phyloP scores from a whole-genome alignment of 805 yeast genomes.

The Zygosaccharomyces pseudorouxii region DNA sequence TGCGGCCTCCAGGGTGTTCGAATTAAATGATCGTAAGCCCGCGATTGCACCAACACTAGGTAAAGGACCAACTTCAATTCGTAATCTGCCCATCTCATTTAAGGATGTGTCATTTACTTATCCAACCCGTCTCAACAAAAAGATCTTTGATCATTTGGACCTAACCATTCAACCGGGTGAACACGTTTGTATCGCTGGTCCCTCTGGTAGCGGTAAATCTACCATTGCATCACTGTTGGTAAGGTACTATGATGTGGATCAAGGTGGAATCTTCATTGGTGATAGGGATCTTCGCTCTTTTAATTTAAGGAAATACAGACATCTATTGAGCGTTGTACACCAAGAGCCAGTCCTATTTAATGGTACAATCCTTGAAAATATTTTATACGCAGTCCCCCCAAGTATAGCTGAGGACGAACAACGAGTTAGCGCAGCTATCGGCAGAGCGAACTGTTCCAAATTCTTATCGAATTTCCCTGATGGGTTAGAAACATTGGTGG shows the following conservation, averaged over 20 bases:
- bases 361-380: constrained; percentile 80
- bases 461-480: constrained; percentile 76
- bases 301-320: constrained; percentile 68
- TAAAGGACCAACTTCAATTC: constrained; percentile 29
- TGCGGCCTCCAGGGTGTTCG: constrained; percentile 89
- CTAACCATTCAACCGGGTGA: constrained; percentile 71
- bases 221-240: constrained; percentile 75
- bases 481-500: constrained; percentile 75
- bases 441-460: constrained; percentile 64
- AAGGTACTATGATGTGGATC: constrained; percentile 74
- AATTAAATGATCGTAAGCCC: constrained; percentile 74
- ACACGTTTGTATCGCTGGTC: constrained; percentile 91
- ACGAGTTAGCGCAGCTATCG: constrained; percentile 56
- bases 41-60: constrained; percentile 66
- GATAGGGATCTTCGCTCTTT: constrained; percentile 56
- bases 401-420: constrained; percentile 50
- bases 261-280: constrained; percentile 63
- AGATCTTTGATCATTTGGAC: constrained; percentile 57
- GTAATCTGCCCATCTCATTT: constrained; percentile 47
- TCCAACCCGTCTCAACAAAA: constrained; percentile 75
- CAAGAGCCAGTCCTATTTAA: constrained; percentile 89
- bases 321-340: constrained; percentile 80
- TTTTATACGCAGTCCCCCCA: constrained; percentile 61
- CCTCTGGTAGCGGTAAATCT: constrained; percentile 95
- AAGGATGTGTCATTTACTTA: constrained; percentile 63